A percentile compares a stretch with the other conserved stretches of the same genome.
Conservation (phyloP, 2,329 filamentous ascomycete species). For the Tolypocladium guangdongense region DNA sequence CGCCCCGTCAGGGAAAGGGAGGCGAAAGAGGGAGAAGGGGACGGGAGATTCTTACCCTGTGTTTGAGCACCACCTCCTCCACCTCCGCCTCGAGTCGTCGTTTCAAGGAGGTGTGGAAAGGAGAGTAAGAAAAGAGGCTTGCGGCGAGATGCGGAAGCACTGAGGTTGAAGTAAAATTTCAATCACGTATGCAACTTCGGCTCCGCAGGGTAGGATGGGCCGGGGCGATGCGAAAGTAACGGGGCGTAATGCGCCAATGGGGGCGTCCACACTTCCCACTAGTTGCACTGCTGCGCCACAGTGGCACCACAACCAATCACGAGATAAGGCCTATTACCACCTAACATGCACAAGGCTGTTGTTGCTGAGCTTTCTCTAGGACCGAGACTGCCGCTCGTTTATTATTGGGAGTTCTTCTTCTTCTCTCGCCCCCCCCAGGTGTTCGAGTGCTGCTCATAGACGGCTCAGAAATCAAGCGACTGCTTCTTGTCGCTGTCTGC, state of each 20-base stretch:
- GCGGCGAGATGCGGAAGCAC: background rate
- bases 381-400: background rate
- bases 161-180: background rate
- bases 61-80: background rate
- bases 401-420: no score
- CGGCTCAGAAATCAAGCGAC: slow-evolving; percentile 56
- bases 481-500: slow-evolving; percentile 49
- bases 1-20: background rate
- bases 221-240: background rate
- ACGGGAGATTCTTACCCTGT: background rate
- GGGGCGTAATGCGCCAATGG: background rate
- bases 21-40: background rate
- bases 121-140: background rate
- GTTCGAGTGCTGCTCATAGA: background rate
- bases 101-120: background rate
- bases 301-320: background rate
- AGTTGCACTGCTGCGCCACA: no score
- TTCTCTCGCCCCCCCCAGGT: background rate
- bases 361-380: background rate
- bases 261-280: background rate
- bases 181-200: background rate
- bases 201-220: background rate
- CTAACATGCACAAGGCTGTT: background rate
- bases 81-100: background rate
- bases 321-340: no score